phyloP scores from a whole-genome alignment of 129 eudicot genomes.

The Dittrichia graveolens region DNA sequence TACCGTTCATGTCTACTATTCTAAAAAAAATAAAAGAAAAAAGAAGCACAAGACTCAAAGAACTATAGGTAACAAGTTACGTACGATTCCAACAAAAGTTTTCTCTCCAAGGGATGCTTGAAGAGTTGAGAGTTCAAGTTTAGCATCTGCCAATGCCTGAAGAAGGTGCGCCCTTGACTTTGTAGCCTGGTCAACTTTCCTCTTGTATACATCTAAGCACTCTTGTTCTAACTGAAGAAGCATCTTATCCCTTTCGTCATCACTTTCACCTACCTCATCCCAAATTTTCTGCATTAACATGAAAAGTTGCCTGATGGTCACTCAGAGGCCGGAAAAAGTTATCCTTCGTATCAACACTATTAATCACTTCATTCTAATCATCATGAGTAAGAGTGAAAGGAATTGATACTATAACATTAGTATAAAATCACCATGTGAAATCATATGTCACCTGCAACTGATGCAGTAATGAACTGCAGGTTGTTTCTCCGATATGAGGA shows the following conservation, averaged over 20 bases:
- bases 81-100: conserved; percentile 60
- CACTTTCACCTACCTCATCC: conserved; percentile 98
- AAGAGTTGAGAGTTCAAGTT: conserved; percentile 75
- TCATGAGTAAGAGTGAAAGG: neutral
- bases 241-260: conserved; percentile 90
- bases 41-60: neutral
- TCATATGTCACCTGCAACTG: conserved; percentile 68
- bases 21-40: neutral
- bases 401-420: neutral
- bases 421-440: neutral
- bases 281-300: conserved; percentile 75
- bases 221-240: conserved; percentile 95
- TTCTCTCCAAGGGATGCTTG: conserved; percentile 88
- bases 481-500: conserved; percentile 57
- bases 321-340: neutral
- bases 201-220: conserved; percentile 87
- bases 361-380: neutral
- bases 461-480: conserved; percentile 73
- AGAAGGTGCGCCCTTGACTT: conserved; percentile 84
- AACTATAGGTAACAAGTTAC: conserved; percentile 33
- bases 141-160: conserved; percentile 79
- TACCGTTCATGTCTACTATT: neutral
- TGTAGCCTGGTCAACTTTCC: conserved; percentile 88
- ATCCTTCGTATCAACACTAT: neutral
- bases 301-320: neutral